These are phyloP conservation scores for Gymnopilus dilepis DNA, from an alignment of 768 basidiomycete genomes.

Conservation along the genomic window DNA sequence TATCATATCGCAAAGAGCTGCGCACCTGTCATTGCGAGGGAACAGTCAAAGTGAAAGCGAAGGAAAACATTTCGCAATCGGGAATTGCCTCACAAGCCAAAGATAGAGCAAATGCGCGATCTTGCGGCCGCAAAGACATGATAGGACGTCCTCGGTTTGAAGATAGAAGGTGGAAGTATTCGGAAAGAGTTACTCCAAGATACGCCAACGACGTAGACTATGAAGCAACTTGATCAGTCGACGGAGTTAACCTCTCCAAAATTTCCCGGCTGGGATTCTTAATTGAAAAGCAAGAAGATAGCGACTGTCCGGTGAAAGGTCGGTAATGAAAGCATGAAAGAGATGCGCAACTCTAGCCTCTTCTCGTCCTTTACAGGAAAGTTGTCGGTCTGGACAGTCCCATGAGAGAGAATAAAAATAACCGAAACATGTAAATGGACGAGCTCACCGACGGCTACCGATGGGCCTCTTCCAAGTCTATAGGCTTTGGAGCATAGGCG, in stretches of 20 bases:
- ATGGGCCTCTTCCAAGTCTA: no score
- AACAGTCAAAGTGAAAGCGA: background rate
- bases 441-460: background rate
- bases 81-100: background rate
- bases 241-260: slow-evolving; percentile 5
- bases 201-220: background rate
- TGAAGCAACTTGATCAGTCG: background rate
- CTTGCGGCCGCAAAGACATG: background rate
- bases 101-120: background rate
- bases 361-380: slow-evolving; percentile 6
- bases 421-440: background rate
- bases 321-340: slow-evolving; percentile 8
- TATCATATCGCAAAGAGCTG: background rate
- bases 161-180: background rate
- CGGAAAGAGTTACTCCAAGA: background rate
- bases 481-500: background rate
- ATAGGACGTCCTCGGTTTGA: background rate
- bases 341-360: background rate
- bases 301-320: slow-evolving; percentile 4
- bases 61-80: background rate
- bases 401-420: background rate
- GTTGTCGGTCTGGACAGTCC: slow-evolving; percentile 3
- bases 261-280: background rate
- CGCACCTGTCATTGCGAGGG: slow-evolving; percentile 5
- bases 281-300: slow-evolving; percentile 1